Base-by-base conservation (phyloP, 495 filamentous ascomycete species). In the Cryomyces antarcticus region DNA sequence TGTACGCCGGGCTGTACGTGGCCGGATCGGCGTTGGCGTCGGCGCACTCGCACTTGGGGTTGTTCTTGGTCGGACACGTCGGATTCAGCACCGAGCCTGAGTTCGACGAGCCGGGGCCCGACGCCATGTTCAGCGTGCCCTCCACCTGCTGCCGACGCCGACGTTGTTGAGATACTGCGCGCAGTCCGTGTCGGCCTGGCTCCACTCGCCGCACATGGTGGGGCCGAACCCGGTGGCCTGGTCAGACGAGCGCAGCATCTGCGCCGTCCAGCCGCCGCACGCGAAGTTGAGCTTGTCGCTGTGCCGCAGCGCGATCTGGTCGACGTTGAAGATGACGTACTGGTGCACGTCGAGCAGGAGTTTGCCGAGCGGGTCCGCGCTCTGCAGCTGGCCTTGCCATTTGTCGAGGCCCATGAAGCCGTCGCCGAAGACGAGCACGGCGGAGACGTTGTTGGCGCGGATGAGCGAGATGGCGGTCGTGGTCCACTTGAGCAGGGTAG, bases 171-270 rank as follows among this genome's bases (percentile, higher is more conserved):
- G 70, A 53, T 86, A 75, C 49, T 69, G 48, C 3, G 84, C 74
- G 63, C 92, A 99, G 62, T 99, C 92, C 9, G 92, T 96, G 56
- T 99, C 92, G 37, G 92, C 88, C 68, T 96, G 89, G 4, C 78
- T 84, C 84, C 86, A 99, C 69, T 99, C 92, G 52, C 88, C 92
- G 57, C 88, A 83, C 42, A 96, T 75, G n/a, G 87, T 95, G 5
- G 89, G 89, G 0, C 92, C 92, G 68, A 86, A 99, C 34, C 89
- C 92, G 6, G 77, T 82, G 10, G 68, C 56, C 1, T 68, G 75
- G 59, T 78, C 68, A 60, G 82, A 75, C 57, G 77, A 79, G 40
- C 66, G 60, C 44, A 67, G 46, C 38, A 84, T 73, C 72, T 95
- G 87, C 43, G 70, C 52, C 4, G 77, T 77, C 92, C 92, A 99